Percentiles rank a stretch among this genome's conserved stretches.
These are phyloP conservation scores for Balamuthia mandrillaris DNA, from an alignment of 208 protist genomes.

Conservation along the genomic window DNA sequence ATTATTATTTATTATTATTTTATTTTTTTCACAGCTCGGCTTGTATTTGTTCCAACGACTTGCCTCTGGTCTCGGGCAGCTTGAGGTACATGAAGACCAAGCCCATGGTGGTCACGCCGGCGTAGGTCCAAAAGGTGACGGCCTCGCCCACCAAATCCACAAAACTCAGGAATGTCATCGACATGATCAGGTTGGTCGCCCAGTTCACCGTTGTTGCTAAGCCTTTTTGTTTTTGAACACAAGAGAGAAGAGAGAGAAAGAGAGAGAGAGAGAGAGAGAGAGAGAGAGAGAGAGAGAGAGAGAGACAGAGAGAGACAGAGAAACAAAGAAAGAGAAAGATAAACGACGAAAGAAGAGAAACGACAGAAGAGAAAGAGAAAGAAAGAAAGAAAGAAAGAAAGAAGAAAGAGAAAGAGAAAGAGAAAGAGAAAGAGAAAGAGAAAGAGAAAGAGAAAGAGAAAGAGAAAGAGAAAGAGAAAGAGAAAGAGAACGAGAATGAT, in stretches of 20 bases:
- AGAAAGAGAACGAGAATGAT: not conserved
- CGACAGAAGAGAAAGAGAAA: not conserved
- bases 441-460: not conserved
- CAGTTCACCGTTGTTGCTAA: constrained; percentile 86
- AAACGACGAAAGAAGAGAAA: not conserved
- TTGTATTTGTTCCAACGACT: not conserved
- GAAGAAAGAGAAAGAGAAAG: not conserved
- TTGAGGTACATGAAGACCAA: constrained; percentile 81
- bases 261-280: not conserved
- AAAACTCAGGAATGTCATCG: constrained; percentile 80
- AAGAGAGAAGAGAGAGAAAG: too few species aligned
- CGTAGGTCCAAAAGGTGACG: constrained; percentile 42
- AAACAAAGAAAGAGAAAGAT: constrained; percentile 65
- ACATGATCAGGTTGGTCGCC: constrained; percentile 80
- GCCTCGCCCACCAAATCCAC: constrained; percentile 56
- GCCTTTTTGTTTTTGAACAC: too few species aligned
- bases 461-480: not conserved
- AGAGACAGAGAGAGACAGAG: not conserved
- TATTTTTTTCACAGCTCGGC: too few species aligned
- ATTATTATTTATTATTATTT: too few species aligned
- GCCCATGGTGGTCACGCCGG: constrained; percentile 75
- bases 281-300: not conserved
- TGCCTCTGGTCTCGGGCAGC: constrained; percentile 82
- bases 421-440: not conserved
- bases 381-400: not conserved